phyloP scores from a whole-genome alignment of 2,329 filamentous ascomycete species.

The Diaporthe helianthi region DNA sequence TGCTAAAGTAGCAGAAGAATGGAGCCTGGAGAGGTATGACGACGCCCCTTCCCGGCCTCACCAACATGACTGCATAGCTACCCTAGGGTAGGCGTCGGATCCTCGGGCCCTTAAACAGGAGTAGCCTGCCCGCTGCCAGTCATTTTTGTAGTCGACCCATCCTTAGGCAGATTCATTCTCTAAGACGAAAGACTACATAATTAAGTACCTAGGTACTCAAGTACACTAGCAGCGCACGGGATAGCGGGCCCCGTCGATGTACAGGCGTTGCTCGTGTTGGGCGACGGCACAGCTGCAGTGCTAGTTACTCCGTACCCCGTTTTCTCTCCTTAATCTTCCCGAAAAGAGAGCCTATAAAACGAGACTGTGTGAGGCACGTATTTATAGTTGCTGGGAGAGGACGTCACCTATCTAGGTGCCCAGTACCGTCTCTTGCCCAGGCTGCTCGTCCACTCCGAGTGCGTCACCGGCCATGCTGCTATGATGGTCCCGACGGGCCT shows the following conservation, averaged over 20 bases:
- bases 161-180: neutral
- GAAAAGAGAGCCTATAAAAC: neutral
- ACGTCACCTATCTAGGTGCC: neutral
- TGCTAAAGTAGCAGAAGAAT: constrained; percentile 6
- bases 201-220: too few relatives aligned
- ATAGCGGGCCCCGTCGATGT: neutral
- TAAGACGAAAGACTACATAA: too few relatives aligned
- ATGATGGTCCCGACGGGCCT: too few relatives aligned
- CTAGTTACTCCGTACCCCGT: neutral
- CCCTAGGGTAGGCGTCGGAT: constrained; percentile 20
- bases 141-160: constrained; percentile 2
- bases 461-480: neutral
- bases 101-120: constrained; percentile 13
- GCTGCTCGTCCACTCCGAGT: neutral
- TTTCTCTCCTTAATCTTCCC: too few relatives aligned
- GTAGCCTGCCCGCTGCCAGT: neutral
- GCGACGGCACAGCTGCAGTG: too few relatives aligned
- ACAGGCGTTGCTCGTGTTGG: neutral
- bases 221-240: neutral
- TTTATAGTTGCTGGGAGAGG: too few relatives aligned
- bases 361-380: neutral
- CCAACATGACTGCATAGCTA: constrained; percentile 14
- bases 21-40: neutral
- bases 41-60: constrained; percentile 5
- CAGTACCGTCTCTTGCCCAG: neutral